These are phyloP conservation scores for Carex kokanica DNA, from an alignment of 176 grass and related monocot species.

Conservation along the genomic window DNA sequence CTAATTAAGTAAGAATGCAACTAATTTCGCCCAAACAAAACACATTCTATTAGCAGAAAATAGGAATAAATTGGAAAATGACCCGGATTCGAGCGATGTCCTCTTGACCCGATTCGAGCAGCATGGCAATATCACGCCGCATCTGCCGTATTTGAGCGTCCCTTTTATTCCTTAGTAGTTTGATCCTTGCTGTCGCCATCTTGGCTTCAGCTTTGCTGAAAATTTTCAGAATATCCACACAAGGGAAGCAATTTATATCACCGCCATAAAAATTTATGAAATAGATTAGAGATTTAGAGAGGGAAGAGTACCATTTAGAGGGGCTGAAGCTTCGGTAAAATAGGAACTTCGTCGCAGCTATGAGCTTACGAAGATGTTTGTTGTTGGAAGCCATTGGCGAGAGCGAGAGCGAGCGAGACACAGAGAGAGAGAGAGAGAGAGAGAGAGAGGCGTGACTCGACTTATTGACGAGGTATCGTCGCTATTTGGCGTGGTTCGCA, in stretches of 20 bases:
- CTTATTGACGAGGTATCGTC: not conserved
- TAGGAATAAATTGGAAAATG: not conserved
- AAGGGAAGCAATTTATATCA: not conserved
- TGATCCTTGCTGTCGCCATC: slow-evolving; percentile 81
- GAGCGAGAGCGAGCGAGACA: not conserved
- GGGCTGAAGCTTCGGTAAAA: slow-evolving; percentile 64
- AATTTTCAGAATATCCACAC: not conserved
- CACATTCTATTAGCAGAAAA: not conserved
- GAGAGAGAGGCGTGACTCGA: too few species aligned
- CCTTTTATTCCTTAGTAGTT: slow-evolving; percentile 71
- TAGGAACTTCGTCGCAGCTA: slow-evolving; percentile 1
- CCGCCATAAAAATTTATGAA: not conserved
- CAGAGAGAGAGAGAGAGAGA: not conserved
- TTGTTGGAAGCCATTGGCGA: slow-evolving; percentile 4
- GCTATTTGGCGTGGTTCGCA: not conserved
- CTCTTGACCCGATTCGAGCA: slow-evolving; percentile 62
- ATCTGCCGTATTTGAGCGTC: slow-evolving; percentile 78
- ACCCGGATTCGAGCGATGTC: slow-evolving; percentile 87
- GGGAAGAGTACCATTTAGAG: slow-evolving; percentile 60
- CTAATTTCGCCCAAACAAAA: not conserved
- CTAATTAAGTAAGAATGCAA: not conserved
- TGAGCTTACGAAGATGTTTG: not conserved
- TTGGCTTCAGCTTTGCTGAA: slow-evolving; percentile 87
- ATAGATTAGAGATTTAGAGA: not conserved
- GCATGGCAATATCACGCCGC: slow-evolving; percentile 65